These are phyloP conservation scores for Aspergillus incahuasiensis DNA, from an alignment of 495 filamentous ascomycete species.

Conservation along the genomic window DNA sequence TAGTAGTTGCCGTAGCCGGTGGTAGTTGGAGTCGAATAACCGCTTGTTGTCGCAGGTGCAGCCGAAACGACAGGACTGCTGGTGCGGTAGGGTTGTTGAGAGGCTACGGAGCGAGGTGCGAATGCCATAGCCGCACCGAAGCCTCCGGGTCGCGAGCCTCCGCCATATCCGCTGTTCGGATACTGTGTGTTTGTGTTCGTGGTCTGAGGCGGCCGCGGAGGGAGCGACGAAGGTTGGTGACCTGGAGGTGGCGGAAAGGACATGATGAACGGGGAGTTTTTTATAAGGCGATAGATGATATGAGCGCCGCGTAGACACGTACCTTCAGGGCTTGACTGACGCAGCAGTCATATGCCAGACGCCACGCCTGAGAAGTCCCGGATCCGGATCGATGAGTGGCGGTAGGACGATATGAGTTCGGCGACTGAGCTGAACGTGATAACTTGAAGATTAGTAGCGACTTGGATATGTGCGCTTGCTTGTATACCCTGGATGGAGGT, in stretches of 20 bases:
- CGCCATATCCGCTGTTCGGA: conserved; percentile 32
- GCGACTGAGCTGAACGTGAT: neutral
- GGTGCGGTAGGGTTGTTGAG: conserved; percentile 39
- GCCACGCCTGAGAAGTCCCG: conserved; percentile 35
- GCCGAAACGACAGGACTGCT: conserved; percentile 41
- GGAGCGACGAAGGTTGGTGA: conserved; percentile 69
- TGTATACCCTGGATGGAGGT: too few species aligned
- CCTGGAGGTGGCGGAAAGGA: conserved; percentile 91
- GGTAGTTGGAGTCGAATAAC: conserved; percentile 37
- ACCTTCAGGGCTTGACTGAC: conserved; percentile 52
- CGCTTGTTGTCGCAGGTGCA: conserved; percentile 34
- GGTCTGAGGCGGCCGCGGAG: conserved; percentile 74
- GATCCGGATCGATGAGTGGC: conserved; percentile 3
- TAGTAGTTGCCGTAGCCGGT: conserved; percentile 35
- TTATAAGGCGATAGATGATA: conserved; percentile 27
- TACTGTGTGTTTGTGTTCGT: conserved; percentile 53
- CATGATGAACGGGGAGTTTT: conserved; percentile 79
- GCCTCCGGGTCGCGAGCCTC: conserved; percentile 27
- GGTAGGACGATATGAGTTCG: neutral
- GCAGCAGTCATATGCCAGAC: conserved; percentile 36
- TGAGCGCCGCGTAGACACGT: conserved; percentile 46
- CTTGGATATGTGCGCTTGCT: too few species aligned
- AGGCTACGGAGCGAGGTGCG: conserved; percentile 60
- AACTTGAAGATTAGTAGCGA: neutral
- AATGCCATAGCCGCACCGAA: conserved; percentile 52